A percentile compares a stretch with the other conserved stretches of the same genome.
Conservation (phyloP, 2,329 filamentous ascomycete genomes). For the Aspergillus pseudoviridinutans region DNA sequence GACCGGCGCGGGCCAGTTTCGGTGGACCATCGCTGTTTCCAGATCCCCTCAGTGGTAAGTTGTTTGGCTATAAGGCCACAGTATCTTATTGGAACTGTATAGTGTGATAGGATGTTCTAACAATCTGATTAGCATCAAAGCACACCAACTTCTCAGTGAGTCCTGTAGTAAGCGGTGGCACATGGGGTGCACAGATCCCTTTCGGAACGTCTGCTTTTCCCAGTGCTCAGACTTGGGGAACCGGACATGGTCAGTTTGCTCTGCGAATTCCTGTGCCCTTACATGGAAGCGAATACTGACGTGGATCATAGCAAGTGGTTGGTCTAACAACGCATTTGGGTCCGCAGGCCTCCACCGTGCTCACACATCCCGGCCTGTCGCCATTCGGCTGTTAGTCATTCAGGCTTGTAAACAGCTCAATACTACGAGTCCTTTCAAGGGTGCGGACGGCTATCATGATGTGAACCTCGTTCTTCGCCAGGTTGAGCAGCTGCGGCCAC, state of each 20-base stretch:
- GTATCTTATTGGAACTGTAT: slow-evolving; percentile 1
- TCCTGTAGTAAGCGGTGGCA: slow-evolving; percentile 25
- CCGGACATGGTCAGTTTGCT: slow-evolving; percentile 31
- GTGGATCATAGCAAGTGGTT: slow-evolving; percentile 38
- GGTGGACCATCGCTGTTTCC: slow-evolving; percentile 40
- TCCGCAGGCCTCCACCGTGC: slow-evolving; percentile 45
- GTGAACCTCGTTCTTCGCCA: slow-evolving; percentile 60
- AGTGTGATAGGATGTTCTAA: slow-evolving; percentile 13
- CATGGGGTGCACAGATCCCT: slow-evolving; percentile 34
- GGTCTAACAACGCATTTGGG: slow-evolving; percentile 49
- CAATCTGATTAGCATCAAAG: slow-evolving; percentile 26
- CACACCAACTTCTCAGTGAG: slow-evolving; percentile 31
- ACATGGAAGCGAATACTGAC: slow-evolving; percentile 12
- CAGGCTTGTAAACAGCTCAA: slow-evolving; percentile 68
- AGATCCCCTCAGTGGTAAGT: slow-evolving; percentile 41
- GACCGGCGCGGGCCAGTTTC: slow-evolving; percentile 41
- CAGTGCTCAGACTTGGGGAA: slow-evolving; percentile 36
- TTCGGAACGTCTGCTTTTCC: slow-evolving; percentile 39
- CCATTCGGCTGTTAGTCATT: slow-evolving; percentile 70
- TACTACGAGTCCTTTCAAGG: slow-evolving; percentile 36
- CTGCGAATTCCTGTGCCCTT: not conserved
- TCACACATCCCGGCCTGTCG: slow-evolving; percentile 61
- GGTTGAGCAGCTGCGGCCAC: slow-evolving; percentile 61
- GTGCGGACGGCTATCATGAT: slow-evolving; percentile 64
- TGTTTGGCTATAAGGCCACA: not conserved